Evolutionary conservation across 805 yeast species (phyloP), one percentile per base, ranked within the genome.

Genomic region (Vanderwaltozyma yarrowii): DNA sequence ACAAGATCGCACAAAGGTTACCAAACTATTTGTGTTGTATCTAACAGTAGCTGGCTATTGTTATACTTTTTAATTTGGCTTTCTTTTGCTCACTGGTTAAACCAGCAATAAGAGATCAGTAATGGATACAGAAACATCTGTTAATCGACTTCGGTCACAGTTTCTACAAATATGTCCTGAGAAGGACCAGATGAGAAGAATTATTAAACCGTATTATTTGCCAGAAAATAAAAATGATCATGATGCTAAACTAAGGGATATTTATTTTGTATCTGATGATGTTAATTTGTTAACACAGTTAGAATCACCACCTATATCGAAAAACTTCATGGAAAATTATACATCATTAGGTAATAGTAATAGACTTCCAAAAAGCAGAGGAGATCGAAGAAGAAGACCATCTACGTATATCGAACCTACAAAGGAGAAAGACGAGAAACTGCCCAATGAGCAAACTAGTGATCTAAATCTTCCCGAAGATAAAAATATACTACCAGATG

Each of bases 251-350:
- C 36, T 55, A 3, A 41, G 38, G 18, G 48, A 40, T 15, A 26
- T 53, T 2, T 57, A 45, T 36, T 32, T 27, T 7, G 44, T 45
- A 13, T 37, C 43, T 7, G 46, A 54, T 36, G 60, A 60, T 0
- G 16, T 24, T 3, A 44, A 45, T 38, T 26, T 52, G 25, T 29
- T 57, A 9, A 38, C 39, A 3, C 40, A 43, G 12, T 34, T 56
- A 23, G 52, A 54, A 27, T 58, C 63, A 3, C 62, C 62, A 3
- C 62, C 63, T 0, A 49, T 57, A 9, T 42, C 56, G 0, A 43
- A 41, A 15, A 42, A 44, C 32, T 46, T 41, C 23, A 46, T 53
- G 48, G 53, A 50, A 3, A 39, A 39, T 23, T 50, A 46, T 24
- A 17, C 23, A 14, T 14, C 33, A 16, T 20, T 30, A 20, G 23